A percentile compares a stretch with the other conserved stretches of the same genome.
phyloP scores from a whole-genome alignment of 2,329 filamentous ascomycete genomes.

The Lecanicillium sp. region DNA sequence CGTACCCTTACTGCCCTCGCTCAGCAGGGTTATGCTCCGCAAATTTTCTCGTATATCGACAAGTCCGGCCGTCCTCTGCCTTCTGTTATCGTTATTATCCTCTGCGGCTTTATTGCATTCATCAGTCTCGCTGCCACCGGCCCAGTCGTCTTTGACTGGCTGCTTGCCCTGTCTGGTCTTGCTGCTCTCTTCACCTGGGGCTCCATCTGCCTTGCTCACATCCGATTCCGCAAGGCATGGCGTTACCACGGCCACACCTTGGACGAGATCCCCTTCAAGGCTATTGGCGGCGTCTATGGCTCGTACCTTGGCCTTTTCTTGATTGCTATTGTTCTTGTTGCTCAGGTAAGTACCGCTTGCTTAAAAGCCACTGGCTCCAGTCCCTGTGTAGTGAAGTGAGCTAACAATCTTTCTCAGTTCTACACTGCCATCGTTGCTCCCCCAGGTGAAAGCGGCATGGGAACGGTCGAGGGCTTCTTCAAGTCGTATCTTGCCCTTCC shows the following conservation, averaged over 20 bases:
- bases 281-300: conserved; percentile 50
- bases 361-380: no score
- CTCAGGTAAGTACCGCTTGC: conserved; percentile 40
- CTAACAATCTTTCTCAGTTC: conserved; percentile 22
- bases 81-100: conserved; percentile 35
- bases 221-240: conserved; percentile 51
- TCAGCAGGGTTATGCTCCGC: conserved; percentile 47
- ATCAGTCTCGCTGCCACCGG: conserved; percentile 37
- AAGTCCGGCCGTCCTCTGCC: conserved; percentile 41
- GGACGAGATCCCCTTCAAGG: conserved; percentile 57
- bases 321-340: conserved; percentile 43
- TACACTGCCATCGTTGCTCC: conserved; percentile 40
- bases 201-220: conserved; percentile 45
- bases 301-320: conserved; percentile 54
- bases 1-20: conserved; percentile 48
- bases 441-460: conserved; percentile 18
- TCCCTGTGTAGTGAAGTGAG: no score
- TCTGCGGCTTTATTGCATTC: conserved; percentile 39
- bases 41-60: conserved; percentile 45
- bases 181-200: conserved; percentile 58
- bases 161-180: conserved; percentile 54
- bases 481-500: conserved; percentile 43
- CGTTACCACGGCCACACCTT: conserved; percentile 45
- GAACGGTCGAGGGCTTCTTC: conserved; percentile 43
- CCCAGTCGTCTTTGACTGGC: conserved; percentile 51